Base-by-base conservation (phyloP, 2,329 filamentous ascomycete species). In the Phaeophleospora eucalypticola region DNA sequence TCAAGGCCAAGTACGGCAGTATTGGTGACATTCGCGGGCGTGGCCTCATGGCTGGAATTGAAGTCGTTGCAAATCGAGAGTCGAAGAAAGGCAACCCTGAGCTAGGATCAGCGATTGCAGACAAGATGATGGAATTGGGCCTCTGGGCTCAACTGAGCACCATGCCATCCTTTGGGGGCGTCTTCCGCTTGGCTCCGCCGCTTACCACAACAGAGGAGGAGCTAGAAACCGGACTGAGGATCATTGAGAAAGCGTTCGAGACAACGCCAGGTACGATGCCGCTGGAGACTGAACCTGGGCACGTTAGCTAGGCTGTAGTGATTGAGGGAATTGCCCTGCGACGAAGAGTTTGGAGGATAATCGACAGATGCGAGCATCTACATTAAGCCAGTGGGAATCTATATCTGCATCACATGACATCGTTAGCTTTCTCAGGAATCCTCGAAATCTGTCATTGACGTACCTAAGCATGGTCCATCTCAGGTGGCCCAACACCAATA, bases 161-260 rank as follows among this genome's bases (percentile, higher is more conserved):
- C 21, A 53, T 63, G 24, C 55, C 59, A 3, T 57, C 53, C 9
- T 57, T 63, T 43, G 55, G 60, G 4, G 59, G 58, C n/a, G 58
- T 62, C 0, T 65, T 64, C 36, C 36, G 61, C 9, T 36, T 65
- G 15, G 60, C 58, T n/a, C 59, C 59, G 19, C 59, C 58, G n/a
- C 41, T 64, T 20, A 64, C 55, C 8, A 56, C 58, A 7, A 58
- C 56, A 4, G 56, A 53, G 4, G 56, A 62, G 15, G 58, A 64
- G 56, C 40, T 62, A n/a, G 68, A 74, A 15, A 65, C 72, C 33
- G 80, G 79, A 0, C 56, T 84, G 47, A 55, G 47, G 2, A 76
- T 84, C 37, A 67, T 84, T 49, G 80, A 84, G 56, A 66, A 76
- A 56, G 78, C 79, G 0, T 77, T 83, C 39, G 49, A 49, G 6